These are phyloP conservation scores for Phytophthora macrochlamydospora DNA, from an alignment of 352 stramenopile species.

Conservation along the genomic window DNA sequence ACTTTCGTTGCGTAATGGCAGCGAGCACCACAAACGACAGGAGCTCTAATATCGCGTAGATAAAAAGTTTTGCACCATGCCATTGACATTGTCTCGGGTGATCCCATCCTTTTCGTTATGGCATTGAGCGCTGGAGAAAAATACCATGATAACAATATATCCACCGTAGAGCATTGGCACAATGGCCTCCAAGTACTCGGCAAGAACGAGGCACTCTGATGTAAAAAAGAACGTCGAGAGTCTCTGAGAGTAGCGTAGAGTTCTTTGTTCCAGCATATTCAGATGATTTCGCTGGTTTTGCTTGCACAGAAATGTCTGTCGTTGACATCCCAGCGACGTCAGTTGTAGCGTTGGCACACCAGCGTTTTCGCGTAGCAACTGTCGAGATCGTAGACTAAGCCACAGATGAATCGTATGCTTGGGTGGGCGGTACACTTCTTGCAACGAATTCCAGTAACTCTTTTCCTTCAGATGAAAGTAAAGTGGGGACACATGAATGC, in stretches of 20 bases:
- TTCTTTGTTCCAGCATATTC: not conserved
- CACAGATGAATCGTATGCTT: not conserved
- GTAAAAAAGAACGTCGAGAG: conserved; percentile 5
- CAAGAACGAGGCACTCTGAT: not conserved
- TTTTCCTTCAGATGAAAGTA: not conserved
- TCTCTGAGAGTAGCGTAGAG: not conserved
- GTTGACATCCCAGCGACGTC: no score
- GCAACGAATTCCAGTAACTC: not conserved
- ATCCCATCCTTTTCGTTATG: not conserved
- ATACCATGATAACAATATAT: not conserved
- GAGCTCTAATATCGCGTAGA: not conserved
- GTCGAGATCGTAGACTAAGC: no score
- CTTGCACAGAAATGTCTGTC: not conserved
- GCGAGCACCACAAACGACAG: not conserved
- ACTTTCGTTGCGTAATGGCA: not conserved
- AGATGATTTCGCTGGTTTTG: not conserved
- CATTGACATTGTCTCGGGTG: not conserved
- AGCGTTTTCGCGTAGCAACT: no score
- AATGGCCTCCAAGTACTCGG: not conserved
- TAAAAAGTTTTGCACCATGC: not conserved
- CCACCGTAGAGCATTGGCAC: not conserved
- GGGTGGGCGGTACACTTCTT: not conserved
- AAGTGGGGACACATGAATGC: not conserved
- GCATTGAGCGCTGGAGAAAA: not conserved
- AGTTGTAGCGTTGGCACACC: no score